A percentile compares a stretch with the other conserved stretches of the same genome.
Conservation (phyloP, 1,284 basidiomycete genomes). For the Cutaneotrichosporon curvatum region DNA sequence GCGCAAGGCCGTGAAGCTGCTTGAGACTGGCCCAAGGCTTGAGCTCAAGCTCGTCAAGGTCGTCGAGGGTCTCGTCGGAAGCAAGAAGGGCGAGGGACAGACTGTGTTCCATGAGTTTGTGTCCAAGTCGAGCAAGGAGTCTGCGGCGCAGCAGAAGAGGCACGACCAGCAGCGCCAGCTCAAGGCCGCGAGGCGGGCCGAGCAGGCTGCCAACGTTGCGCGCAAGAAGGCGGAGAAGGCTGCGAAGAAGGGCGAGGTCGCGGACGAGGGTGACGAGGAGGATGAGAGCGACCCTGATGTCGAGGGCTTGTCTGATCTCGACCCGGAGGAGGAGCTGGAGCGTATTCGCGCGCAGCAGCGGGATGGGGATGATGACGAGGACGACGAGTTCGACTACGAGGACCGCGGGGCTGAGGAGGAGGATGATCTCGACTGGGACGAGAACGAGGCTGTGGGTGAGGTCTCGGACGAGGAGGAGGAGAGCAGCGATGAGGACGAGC, state of each 20-base stretch:
- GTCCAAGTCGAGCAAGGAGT: constrained; percentile 64
- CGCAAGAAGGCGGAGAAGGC: constrained; percentile 58
- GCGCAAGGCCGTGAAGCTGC: constrained; percentile 80
- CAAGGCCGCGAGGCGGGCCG: constrained; percentile 66
- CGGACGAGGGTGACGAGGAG: constrained; percentile 44
- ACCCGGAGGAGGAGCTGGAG: constrained; percentile 44
- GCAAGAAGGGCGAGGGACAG: constrained; percentile 58
- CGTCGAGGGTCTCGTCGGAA: constrained; percentile 80
- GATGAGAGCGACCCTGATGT: constrained; percentile 46
- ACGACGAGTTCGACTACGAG: constrained; percentile 43
- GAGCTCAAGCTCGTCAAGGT: constrained; percentile 92
- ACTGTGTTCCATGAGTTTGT: constrained; percentile 90
- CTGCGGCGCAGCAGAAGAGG: constrained; percentile 57
- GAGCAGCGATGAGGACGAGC: constrained; percentile 34
- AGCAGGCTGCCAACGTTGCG: constrained; percentile 80
- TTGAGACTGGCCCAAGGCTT: constrained; percentile 93
- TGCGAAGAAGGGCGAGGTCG: constrained; percentile 28
- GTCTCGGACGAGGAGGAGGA: constrained; percentile 45
- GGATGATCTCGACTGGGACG: constrained; percentile 46
- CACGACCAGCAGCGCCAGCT: constrained; percentile 69
- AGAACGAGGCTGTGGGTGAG: constrained; percentile 47
- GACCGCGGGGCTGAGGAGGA: constrained; percentile 54
- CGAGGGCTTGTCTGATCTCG: constrained; percentile 45
- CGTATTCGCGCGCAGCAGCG: constrained; percentile 22
- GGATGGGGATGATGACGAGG: constrained; percentile 32